Conservation (phyloP, 2,329 filamentous ascomycete species). For the Verticillium isaacii region DNA sequence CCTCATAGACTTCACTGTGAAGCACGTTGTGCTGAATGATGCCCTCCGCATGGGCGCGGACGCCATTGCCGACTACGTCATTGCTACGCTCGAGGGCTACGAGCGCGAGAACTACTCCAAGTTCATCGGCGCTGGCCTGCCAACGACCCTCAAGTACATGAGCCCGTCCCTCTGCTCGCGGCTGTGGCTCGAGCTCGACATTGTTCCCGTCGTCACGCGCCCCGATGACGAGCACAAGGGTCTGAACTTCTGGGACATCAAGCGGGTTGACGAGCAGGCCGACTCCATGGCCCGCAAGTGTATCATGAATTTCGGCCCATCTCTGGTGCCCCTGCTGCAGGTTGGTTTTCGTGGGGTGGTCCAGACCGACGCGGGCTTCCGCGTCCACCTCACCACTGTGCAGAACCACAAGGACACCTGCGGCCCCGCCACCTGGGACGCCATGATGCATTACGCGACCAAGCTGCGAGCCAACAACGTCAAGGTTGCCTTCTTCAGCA, state of each 20-base stretch:
- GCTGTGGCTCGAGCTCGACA: conserved; percentile 72
- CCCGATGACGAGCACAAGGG: conserved; percentile 38
- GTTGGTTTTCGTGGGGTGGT: conserved; percentile 65
- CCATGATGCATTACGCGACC: conserved; percentile 58
- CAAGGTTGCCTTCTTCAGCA: conserved; percentile 74
- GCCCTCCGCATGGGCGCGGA: conserved; percentile 33
- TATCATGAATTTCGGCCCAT: conserved; percentile 71
- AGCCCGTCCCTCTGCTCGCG: conserved; percentile 64
- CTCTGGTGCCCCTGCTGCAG: conserved; percentile 62
- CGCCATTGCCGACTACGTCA: conserved; percentile 54
- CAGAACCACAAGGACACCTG: conserved; percentile 60
- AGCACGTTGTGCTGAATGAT: conserved; percentile 44
- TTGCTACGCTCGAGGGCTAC: conserved; percentile 53
- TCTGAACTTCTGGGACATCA: conserved; percentile 44
- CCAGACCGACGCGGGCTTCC: conserved; percentile 64
- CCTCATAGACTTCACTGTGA: conserved; percentile 66
- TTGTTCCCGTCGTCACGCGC: conserved; percentile 64
- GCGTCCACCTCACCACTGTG: conserved; percentile 52
- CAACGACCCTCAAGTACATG: conserved; percentile 50
- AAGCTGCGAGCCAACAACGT: conserved; percentile 59
- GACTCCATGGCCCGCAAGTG: conserved; percentile 79
- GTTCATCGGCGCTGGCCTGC: conserved; percentile 70
- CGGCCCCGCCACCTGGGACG: conserved; percentile 56
- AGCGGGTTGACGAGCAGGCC: conserved; percentile 72
- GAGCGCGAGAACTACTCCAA: conserved; percentile 65